Percentiles rank a stretch among this genome's conserved stretches.
These are phyloP conservation scores for Neostapfia colusana DNA, from an alignment of 176 grass and related monocot species.

Conservation along the genomic window DNA sequence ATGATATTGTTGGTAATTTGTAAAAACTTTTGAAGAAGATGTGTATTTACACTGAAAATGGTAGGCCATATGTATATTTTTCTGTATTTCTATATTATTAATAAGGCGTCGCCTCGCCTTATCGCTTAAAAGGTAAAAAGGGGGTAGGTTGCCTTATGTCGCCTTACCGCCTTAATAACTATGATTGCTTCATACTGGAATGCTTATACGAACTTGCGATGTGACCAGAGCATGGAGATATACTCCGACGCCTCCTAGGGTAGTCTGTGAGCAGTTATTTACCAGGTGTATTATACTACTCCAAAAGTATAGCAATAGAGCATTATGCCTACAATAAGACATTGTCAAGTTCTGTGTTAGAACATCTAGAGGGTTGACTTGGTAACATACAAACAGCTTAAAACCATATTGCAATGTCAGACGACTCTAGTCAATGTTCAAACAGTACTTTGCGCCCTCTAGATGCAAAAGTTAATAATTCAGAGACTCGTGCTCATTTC, in stretches of 20 bases:
- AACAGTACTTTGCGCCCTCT: constrained; percentile 3
- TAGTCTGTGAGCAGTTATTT: background rate
- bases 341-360: background rate
- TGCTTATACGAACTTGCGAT: constrained; percentile 1
- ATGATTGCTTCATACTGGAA: constrained; percentile 11
- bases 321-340: background rate
- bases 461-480: background rate
- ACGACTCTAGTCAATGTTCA: constrained; percentile 3
- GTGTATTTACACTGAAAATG: no score
- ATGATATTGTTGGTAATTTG: no score
- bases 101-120: no score
- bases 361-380: background rate
- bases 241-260: background rate
- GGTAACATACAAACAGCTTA: background rate
- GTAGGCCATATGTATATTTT: no score
- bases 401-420: constrained; percentile 7
- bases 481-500: background rate
- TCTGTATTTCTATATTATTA: no score
- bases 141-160: no score
- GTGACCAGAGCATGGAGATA: background rate
- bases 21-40: no score
- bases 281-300: background rate
- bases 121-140: no score
- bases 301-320: background rate
- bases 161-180: no score